Conservation (phyloP, 805 yeast genomes). For the Saturnispora saitoi region DNA sequence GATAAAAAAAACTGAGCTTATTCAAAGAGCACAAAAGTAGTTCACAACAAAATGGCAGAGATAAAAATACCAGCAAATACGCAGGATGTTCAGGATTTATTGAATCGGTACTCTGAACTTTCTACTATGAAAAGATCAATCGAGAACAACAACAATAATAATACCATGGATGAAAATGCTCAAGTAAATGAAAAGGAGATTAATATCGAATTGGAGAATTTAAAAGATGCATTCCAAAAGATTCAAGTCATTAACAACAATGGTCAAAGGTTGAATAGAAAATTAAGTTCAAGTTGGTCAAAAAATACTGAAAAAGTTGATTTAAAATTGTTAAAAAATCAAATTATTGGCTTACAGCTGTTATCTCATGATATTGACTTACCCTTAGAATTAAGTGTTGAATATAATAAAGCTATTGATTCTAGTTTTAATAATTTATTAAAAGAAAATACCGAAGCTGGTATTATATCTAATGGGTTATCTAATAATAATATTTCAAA, state of each 20-base stretch:
- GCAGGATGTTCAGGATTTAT: not conserved
- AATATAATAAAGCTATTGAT: slow-evolving; percentile 22
- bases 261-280: slow-evolving; percentile 8
- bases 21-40: not conserved
- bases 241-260: slow-evolving; percentile 3
- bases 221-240: slow-evolving; percentile 3
- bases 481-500: not conserved
- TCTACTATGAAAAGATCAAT: not conserved
- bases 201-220: not conserved
- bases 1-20: not conserved
- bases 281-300: slow-evolving; percentile 24
- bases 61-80: not conserved
- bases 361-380: slow-evolving; percentile 58
- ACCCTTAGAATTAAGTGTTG: slow-evolving; percentile 42
- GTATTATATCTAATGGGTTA: not conserved
- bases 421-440: not conserved
- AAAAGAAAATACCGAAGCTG: not conserved
- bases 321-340: slow-evolving; percentile 41
- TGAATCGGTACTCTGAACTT: not conserved
- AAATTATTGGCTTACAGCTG: slow-evolving; percentile 54
- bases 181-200: not conserved
- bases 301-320: slow-evolving; percentile 32
- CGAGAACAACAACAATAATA: not conserved
- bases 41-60: not conserved
- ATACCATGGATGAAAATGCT: not conserved